Evolutionary conservation across 2,329 filamentous ascomycete species (phyloP).

Genomic region (Trichoderma atrobrunneum): DNA sequence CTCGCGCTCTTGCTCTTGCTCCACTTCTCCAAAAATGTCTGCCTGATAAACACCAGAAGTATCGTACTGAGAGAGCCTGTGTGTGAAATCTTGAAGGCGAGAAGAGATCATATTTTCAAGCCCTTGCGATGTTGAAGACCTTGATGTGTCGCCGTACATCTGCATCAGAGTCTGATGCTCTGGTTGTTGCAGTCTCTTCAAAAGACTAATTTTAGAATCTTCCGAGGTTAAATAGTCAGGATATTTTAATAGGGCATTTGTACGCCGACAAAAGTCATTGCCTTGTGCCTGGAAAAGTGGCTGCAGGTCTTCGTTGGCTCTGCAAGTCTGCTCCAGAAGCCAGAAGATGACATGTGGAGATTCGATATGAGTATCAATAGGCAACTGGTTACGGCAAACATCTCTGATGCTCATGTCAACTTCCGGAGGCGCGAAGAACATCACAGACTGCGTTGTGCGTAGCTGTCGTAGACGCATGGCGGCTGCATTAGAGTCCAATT

Average conservation of each 20-base stretch:
- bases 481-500: conserved; percentile 37
- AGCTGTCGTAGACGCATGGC: conserved; percentile 65
- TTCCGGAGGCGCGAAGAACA: conserved; percentile 57
- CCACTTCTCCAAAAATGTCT: conserved; percentile 55
- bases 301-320: conserved; percentile 56
- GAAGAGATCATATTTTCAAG: not conserved
- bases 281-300: conserved; percentile 60
- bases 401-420: conserved; percentile 61
- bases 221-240: conserved; percentile 38
- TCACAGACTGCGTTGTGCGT: conserved; percentile 51
- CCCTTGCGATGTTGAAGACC: no score
- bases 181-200: conserved; percentile 39
- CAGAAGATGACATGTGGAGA: conserved; percentile 44
- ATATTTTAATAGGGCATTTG: conserved; percentile 46
- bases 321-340: conserved; percentile 64
- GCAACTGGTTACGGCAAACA: conserved; percentile 20
- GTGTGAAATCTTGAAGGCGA: not conserved
- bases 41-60: not conserved
- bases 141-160: conserved; percentile 47
- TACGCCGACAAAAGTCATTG: conserved; percentile 56
- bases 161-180: conserved; percentile 58
- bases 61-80: not conserved
- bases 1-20: conserved; percentile 57
- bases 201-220: conserved; percentile 29
- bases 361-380: not conserved